Conservation (phyloP, 352 stramenopile genomes). For the Phytophthora constricta region DNA sequence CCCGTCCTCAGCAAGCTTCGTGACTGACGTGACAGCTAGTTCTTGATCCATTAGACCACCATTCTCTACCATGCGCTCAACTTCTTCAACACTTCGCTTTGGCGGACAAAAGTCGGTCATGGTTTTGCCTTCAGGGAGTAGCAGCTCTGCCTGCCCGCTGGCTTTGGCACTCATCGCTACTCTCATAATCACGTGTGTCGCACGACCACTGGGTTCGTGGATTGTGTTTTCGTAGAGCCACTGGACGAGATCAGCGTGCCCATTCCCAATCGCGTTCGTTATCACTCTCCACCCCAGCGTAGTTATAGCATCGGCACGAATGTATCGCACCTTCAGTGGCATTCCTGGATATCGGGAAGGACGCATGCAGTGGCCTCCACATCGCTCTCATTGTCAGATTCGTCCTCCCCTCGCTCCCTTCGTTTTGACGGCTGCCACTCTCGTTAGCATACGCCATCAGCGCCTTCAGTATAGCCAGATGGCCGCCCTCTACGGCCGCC, state of each 20-base stretch:
- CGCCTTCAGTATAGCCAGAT: neutral
- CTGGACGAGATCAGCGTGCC: neutral
- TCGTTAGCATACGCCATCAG: conserved; percentile 1
- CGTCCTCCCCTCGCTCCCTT: no score
- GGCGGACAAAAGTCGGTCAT: neutral
- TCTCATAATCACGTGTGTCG: neutral
- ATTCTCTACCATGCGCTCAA: neutral
- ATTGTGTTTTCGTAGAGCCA: conserved; percentile 6
- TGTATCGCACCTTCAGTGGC: no score
- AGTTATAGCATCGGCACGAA: no score
- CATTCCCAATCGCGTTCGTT: neutral
- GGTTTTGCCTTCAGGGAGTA: neutral
- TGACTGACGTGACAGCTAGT: neutral
- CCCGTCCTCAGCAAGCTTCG: neutral
- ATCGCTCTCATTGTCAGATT: no score
- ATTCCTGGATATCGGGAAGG: no score
- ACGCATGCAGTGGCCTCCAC: no score
- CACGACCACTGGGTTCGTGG: neutral
- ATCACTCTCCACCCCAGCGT: neutral
- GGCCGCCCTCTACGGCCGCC: neutral
- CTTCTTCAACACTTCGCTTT: neutral
- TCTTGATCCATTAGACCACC: neutral
- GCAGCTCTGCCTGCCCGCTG: neutral
- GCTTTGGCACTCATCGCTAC: neutral
- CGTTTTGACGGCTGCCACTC: no score